Evolutionary conservation across 164 flowering plant species (phyloP).

Genomic region (Macadamia integrifolia): DNA sequence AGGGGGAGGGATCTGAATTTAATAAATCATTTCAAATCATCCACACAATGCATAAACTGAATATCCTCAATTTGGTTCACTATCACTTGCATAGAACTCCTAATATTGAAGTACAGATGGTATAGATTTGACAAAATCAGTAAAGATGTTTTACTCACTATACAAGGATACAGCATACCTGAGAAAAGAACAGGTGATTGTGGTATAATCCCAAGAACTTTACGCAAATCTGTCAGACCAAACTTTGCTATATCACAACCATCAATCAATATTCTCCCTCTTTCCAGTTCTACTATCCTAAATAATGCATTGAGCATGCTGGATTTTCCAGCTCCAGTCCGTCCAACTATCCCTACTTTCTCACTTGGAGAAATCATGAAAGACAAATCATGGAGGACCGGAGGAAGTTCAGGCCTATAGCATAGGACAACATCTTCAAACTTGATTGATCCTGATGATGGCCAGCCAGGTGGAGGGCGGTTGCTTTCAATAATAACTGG

Average conservation of each 20-base stretch:
- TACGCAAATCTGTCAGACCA: conserved; percentile 81
- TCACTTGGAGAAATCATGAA: conserved; percentile 75
- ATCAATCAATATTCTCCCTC: conserved; percentile 85
- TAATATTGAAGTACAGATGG: too few species aligned
- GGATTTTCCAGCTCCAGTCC: conserved; percentile 99
- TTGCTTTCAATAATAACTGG: conserved; percentile 63
- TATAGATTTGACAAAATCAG: too few species aligned
- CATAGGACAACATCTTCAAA: conserved; percentile 90
- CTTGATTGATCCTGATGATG: conserved; percentile 73
- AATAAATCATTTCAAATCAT: too few species aligned
- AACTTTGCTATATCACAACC: conserved; percentile 69
- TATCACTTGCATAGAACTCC: too few species aligned
- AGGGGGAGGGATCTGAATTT: too few species aligned
- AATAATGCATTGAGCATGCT: conserved; percentile 97
- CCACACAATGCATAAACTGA: too few species aligned
- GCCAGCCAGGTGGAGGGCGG: conserved; percentile 99
- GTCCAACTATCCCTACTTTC: conserved; percentile 94
- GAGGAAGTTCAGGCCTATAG: conserved; percentile 96
- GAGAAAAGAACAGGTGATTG: conserved; percentile 97
- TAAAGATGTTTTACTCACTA: too few species aligned
- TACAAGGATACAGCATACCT: conserved; percentile 43
- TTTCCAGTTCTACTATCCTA: conserved; percentile 90
- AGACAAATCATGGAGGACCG: conserved; percentile 86
- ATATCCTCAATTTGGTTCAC: too few species aligned
- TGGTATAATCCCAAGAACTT: conserved; percentile 95